These are phyloP conservation scores for Penicillium soppii DNA, from an alignment of 495 filamentous ascomycete genomes.

Conservation along the genomic window DNA sequence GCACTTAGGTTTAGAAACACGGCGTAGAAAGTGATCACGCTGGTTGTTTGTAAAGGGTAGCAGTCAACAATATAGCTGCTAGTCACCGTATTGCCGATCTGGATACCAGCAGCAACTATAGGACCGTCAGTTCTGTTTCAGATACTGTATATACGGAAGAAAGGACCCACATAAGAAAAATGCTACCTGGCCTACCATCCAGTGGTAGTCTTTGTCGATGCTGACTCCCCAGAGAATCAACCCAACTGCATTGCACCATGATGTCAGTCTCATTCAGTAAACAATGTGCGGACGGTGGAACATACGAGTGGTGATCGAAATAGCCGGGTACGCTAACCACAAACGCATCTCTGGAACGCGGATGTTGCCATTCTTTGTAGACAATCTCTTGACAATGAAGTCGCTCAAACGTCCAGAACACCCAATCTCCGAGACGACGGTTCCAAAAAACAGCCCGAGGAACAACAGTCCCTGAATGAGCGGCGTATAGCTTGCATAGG, in stretches of 20 bases:
- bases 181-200: conserved; percentile 60
- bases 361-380: conserved; percentile 45
- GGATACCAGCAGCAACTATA: conserved; percentile 57
- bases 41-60: conserved; percentile 58
- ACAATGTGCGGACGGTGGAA: not conserved
- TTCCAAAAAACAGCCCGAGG: conserved; percentile 57
- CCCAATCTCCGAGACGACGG: conserved; percentile 51
- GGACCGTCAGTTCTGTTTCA: not conserved
- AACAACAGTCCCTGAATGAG: conserved; percentile 60
- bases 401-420: conserved; percentile 58
- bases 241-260: conserved; percentile 21
- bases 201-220: conserved; percentile 56
- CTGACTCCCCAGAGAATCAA: conserved; percentile 57
- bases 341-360: conserved; percentile 58
- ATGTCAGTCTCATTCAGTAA: not conserved
- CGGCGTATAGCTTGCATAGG: conserved; percentile 51
- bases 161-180: conserved; percentile 48
- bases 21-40: conserved; percentile 60
- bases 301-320: conserved; percentile 46
- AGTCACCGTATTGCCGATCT: conserved; percentile 59
- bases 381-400: conserved; percentile 44
- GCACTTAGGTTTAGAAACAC: conserved; percentile 58
- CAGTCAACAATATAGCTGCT: conserved; percentile 58
- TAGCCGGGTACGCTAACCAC: conserved; percentile 59
- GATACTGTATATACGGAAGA: not conserved